Evolutionary conservation across 768 basidiomycete species (phyloP), one percentile per base, ranked within the genome.

Genomic region (Boletus reticuloceps): DNA sequence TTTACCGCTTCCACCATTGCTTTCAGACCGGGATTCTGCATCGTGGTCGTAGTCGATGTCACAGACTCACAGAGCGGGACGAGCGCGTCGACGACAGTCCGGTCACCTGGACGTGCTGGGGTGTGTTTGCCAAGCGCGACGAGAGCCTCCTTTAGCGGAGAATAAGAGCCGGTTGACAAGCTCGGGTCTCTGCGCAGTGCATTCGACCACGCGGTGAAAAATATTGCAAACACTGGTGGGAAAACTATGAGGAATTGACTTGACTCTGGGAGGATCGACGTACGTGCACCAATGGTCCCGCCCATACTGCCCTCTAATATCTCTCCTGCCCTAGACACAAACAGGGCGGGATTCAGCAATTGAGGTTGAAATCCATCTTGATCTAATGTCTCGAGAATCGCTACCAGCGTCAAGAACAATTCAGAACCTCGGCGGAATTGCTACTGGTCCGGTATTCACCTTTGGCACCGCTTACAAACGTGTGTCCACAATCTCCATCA

Each of bases 1-100:
- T 68, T 67, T 7, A 77, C 78, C 6, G 69, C 71, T 14, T 70
- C 62, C 0, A 72, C 76, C 1, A 54, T 39, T 25, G n/a, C 42
- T 45, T 51, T 34, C 11, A 52, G 34, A 13, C 13, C 34, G 17
- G 22, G 13, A 6, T 34, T 22, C 36, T 37, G 32, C 34, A 14
- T 14, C 11, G 34, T 36, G 34, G 34, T 36, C 19, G 27, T 38
- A 12, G 17, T 40, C 7, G 50, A 36, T 22, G 19, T 34, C 38
- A 47, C n/a, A 13, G 71, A 60, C 9, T 59, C 60, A 47, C 76
- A 78, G 54, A 84, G 79, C 16, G 81, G 77, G 16, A 65, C 58
- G 8, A 85, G 72, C 0, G 82, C 79, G 51, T 85, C 82, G 29
- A 85, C 72, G 45, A 84, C 66, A 1, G 82, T 85, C n/a, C 82